Evolutionary conservation across 2,329 filamentous ascomycete genomes (phyloP).

Genomic region (Arthrobotrys megalospora): DNA sequence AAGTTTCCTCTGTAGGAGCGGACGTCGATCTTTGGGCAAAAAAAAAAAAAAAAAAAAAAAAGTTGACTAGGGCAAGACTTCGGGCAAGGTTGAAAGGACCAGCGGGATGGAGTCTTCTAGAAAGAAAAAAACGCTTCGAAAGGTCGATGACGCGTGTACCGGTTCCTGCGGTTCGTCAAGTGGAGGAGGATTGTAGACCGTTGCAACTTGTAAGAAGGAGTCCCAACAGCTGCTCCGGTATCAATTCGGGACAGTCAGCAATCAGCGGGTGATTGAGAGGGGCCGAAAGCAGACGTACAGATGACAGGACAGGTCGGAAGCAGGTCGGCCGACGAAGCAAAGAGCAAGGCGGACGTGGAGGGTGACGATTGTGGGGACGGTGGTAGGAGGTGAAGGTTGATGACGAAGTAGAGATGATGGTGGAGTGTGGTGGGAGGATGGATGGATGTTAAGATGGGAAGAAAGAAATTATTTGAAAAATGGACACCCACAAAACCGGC

Average conservation of each 20-base stretch:
- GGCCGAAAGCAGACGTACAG: conserved; percentile 48
- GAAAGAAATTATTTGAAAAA: conserved; percentile 59
- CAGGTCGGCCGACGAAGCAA: conserved; percentile 42
- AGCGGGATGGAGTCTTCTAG: conserved; percentile 32
- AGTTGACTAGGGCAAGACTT: conserved; percentile 10
- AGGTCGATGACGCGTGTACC: conserved; percentile 60
- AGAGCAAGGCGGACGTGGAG: conserved; percentile 33
- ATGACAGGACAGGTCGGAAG: conserved; percentile 37
- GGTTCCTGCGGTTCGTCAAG: conserved; percentile 61
- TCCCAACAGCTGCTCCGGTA: conserved; percentile 35
- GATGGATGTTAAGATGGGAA: conserved; percentile 28
- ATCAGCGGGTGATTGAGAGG: conserved; percentile 38
- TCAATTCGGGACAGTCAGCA: conserved; percentile 24
- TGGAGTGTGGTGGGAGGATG: conserved; percentile 28
- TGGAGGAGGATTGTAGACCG: conserved; percentile 46
- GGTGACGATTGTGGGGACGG: conserved; percentile 48
- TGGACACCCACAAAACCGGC: conserved; percentile 57
- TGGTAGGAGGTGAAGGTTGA: conserved; percentile 37
- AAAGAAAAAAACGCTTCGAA: conserved; percentile 32
- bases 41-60: conserved; percentile 8
- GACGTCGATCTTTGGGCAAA: conserved; percentile 12
- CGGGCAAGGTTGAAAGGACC: conserved; percentile 24
- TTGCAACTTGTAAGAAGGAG: conserved; percentile 35
- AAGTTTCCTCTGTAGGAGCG: conserved; percentile 55
- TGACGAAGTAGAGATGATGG: conserved; percentile 36